Evolutionary conservation across 2,329 filamentous ascomycete genomes (phyloP), one percentile per base, ranked within the genome.

Genomic region (Phialemoniopsis sp.): DNA sequence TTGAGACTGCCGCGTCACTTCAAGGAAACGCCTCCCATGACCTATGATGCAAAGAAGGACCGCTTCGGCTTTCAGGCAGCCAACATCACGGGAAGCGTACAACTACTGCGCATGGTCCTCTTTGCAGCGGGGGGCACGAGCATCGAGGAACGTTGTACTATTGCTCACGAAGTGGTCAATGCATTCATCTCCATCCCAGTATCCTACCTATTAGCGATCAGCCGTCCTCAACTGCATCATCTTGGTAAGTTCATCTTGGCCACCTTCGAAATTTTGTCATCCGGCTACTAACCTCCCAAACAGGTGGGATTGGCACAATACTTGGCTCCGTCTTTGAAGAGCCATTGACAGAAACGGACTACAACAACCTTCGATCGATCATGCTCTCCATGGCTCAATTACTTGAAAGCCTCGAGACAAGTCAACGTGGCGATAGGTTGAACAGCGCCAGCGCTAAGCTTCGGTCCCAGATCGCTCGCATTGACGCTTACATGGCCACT

Each of bases 11-110:
- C 55, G 6, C n/a, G 38, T 4, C 47, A 50, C 28, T 58, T 56
- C 45, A 55, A 55, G 40, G 48, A 57, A 32, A 49, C 50, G 14
- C 51, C 46, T 8, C 45, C 44, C 5, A 47, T 51, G 15, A 55
- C 55, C 0, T 51, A 48, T 21, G 48, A 56, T 32, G 39, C 51
- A 5, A 50, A 47, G 5, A 49, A 48, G 26, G 61, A 64, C 39
- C 43, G 55, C 2, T 59, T 55, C 32, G 54, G 57, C 1, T 63
- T 62, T 38, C 59, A 63, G 37, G 56, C 60, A 1, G 60, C 59
- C 36, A 63, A 62, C 30, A 62, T 63, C 29, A 52, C 54, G 26
- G 59, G 54, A 18, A 61, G 55, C 8, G 49, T 62, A 16, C 54
- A 58, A 32, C 50, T 62, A 32, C 45, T 60, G 13, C 53, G 57